These are phyloP conservation scores for Chaetothyriales sp. DNA, from an alignment of 2,329 filamentous ascomycete species.

Conservation along the genomic window DNA sequence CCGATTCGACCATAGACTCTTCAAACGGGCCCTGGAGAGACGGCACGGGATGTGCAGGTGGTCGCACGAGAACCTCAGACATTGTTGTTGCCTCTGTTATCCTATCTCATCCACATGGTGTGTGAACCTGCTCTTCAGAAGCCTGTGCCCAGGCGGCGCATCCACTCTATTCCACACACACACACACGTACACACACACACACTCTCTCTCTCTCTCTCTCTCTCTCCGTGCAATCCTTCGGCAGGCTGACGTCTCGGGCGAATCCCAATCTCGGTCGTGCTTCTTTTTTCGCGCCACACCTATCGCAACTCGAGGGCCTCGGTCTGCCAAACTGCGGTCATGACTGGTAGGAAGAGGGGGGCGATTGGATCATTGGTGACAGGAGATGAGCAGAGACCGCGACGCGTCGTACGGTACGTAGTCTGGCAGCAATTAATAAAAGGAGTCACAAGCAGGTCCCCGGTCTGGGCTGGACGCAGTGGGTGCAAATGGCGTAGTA, in stretches of 20 bases:
- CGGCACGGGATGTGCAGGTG: constrained; percentile 27
- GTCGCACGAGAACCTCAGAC: constrained; percentile 9
- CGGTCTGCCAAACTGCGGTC: neutral
- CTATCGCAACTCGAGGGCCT: neutral
- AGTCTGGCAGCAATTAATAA: neutral
- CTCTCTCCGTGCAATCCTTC: neutral
- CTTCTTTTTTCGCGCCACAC: neutral
- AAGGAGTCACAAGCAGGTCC: neutral
- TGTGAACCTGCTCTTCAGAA: neutral
- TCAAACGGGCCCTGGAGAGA: constrained; percentile 32
- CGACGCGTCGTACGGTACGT: neutral
- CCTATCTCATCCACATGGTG: neutral
- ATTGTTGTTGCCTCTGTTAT: constrained; percentile 2
- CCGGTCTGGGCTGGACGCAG: neutral
- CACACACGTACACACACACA: no score
- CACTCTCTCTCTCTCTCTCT: no score
- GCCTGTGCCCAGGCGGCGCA: neutral
- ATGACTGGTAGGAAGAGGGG: neutral
- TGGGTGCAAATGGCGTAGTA: no score
- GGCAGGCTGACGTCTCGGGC: neutral
- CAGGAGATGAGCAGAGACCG: neutral
- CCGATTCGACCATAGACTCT: constrained; percentile 29
- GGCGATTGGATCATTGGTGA: neutral
- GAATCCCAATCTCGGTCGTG: neutral
- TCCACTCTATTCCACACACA: neutral